Evolutionary conservation across 805 yeast species (phyloP), one percentile per base, ranked within the genome.

Genomic region (Ogataea trehaloabstinens): DNA sequence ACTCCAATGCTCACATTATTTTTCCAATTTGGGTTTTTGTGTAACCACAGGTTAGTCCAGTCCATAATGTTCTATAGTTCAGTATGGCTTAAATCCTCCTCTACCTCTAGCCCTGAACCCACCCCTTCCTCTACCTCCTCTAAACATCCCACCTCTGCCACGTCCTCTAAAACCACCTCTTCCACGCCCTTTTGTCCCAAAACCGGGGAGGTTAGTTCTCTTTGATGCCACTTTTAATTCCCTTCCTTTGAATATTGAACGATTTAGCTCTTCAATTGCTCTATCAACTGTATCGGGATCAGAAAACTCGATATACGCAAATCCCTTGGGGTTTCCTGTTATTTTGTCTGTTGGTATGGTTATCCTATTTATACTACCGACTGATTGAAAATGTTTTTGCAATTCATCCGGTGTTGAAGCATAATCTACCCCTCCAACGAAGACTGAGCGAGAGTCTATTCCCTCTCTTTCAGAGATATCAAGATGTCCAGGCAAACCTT

Each of bases 271-370:
- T 12, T 73, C 67, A 30, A 86, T 68, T 1, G 95, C 95, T 44
- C 73, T 70, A 15, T 74, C 67, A 5, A 85, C 89, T 10, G 73
- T 69, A n/a, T 71, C 70, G 10, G 77, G 73, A 53, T 76, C 84
- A n/a, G 80, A 74, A 55, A 86, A 88, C 59, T 88, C 96, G 45
- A 88, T 73, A 60, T 86, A 88, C 2, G 95, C 95, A 64, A 73
- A 86, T 1, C 96, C 96, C 61, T 83, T 83, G 31, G 96, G 93
- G 46, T 76, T 82, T 5, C 95, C 95, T 0, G 93, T 80, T 51
- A 66, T 62, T 60, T 80, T 82, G 63, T 87, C 85, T 40, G 76
- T 68, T 59, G 83, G 64, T 33, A 88, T 86, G 3, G 93, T 86
- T 24, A 87, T 88, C 51, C 95, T 73, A 55, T 84, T 81, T 38